Conservation (phyloP, 371 early-diverging fungal species). For the Mortierella sp. region DNA sequence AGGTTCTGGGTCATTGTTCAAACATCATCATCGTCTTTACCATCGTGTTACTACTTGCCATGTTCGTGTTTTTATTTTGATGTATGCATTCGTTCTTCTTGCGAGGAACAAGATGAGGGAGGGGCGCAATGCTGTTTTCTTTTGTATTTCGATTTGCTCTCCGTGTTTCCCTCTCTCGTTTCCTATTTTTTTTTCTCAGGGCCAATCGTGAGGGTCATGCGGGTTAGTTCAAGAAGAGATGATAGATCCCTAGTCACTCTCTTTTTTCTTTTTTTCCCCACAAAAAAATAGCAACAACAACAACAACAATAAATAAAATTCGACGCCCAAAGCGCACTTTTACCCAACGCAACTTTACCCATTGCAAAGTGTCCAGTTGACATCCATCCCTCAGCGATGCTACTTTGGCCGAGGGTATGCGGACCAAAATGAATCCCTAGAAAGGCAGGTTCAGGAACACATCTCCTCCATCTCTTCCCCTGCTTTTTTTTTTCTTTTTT, state of each 20-base stretch:
- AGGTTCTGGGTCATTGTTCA: background rate
- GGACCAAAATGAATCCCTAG: too few species aligned
- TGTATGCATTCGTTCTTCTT: background rate
- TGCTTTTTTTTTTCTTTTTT: background rate
- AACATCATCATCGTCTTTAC: background rate
- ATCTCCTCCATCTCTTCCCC: background rate
- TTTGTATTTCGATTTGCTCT: background rate
- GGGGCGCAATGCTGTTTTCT: background rate
- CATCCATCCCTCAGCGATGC: too few species aligned
- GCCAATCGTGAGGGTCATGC: slow-evolving; percentile 2
- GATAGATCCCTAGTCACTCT: background rate
- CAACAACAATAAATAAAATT: background rate
- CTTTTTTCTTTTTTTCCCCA: background rate
- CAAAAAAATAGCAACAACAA: background rate
- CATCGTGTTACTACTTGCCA: background rate
- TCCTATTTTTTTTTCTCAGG: background rate
- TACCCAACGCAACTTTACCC: too few species aligned
- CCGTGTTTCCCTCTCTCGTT: background rate
- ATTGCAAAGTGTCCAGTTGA: too few species aligned
- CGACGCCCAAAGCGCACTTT: background rate
- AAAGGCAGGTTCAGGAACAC: too few species aligned
- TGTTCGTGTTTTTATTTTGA: background rate
- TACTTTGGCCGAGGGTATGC: too few species aligned
- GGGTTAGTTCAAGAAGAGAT: too few species aligned
- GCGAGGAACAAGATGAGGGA: background rate